Conservation (phyloP, 2,329 filamentous ascomycete genomes). For the Ploettnerulaceae sp. region DNA sequence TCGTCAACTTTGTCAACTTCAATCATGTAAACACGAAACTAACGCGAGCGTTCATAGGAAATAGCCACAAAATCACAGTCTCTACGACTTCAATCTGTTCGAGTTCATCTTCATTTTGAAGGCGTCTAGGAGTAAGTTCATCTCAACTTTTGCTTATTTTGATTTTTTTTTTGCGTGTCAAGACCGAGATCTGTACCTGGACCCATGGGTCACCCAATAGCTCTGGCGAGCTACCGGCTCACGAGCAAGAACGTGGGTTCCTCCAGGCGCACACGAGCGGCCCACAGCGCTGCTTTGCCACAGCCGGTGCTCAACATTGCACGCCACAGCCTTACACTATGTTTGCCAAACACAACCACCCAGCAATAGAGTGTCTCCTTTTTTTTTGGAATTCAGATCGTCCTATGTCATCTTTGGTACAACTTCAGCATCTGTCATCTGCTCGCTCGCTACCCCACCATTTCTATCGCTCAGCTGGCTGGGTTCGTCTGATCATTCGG, state of each 20-base stretch:
- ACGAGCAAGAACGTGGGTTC: slow-evolving; percentile 23
- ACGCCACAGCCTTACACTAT: slow-evolving; percentile 20
- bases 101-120: neutral
- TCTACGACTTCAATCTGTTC: neutral
- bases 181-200: neutral
- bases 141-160: slow-evolving; percentile 8
- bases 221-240: slow-evolving; percentile 16
- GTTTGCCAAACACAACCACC: slow-evolving; percentile 7
- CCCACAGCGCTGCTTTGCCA: slow-evolving; percentile 18
- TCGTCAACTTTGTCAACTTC: slow-evolving; percentile 1
- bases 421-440: slow-evolving; percentile 12
- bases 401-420: slow-evolving; percentile 20
- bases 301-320: slow-evolving; percentile 12
- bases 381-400: slow-evolving; percentile 16
- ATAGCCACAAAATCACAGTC: neutral
- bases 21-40: slow-evolving; percentile 15
- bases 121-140: slow-evolving; percentile 11
- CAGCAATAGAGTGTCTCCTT: neutral
- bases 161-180: neutral
- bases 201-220: neutral
- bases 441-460: slow-evolving; percentile 19
- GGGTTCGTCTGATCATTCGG: slow-evolving; percentile 21
- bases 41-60: slow-evolving; percentile 14
- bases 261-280: slow-evolving; percentile 18
- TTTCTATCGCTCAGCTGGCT: slow-evolving; percentile 1